Percentiles rank a stretch among this genome's conserved stretches.
Conservation (phyloP, 495 filamentous ascomycete species). For the Extremus antarcticus region DNA sequence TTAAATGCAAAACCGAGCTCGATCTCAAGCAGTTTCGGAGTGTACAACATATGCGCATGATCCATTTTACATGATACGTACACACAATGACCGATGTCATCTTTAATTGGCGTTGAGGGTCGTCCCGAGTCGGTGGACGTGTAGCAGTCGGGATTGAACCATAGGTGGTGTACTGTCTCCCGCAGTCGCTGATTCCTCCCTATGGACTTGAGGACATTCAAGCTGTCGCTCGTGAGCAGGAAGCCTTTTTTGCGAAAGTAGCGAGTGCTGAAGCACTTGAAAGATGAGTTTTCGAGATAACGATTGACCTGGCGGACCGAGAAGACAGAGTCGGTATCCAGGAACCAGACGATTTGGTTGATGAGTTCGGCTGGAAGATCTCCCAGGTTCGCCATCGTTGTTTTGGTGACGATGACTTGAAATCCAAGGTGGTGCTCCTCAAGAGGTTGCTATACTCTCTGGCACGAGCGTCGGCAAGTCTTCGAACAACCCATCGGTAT, state of each 20-base stretch:
- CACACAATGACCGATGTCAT: too few relatives aligned
- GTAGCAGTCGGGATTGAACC: constrained; percentile 20
- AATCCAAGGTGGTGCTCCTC: too few relatives aligned
- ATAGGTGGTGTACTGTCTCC: constrained; percentile 16
- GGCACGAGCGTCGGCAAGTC: too few relatives aligned
- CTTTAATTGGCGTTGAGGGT: too few relatives aligned
- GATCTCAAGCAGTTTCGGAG: not conserved
- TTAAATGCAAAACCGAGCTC: constrained; percentile 1
- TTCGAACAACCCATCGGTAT: too few relatives aligned
- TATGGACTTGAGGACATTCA: constrained; percentile 7
- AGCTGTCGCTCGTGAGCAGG: constrained; percentile 8
- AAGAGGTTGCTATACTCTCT: too few relatives aligned
- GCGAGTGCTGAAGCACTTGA: constrained; percentile 11
- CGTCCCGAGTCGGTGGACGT: too few relatives aligned
- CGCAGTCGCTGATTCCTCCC: constrained; percentile 5
- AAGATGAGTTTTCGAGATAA: constrained; percentile 2
- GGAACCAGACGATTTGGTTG: too few relatives aligned
- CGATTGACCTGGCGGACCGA: constrained; percentile 1
- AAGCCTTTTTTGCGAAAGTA: constrained; percentile 21
- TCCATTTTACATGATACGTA: constrained; percentile 2
- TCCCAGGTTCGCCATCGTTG: too few relatives aligned
- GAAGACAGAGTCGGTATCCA: constrained; percentile 3
- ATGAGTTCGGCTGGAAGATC: too few relatives aligned
- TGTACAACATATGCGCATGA: constrained; percentile 2
- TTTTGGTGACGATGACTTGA: too few relatives aligned